A percentile compares a stretch with the other conserved stretches of the same genome.
These are phyloP conservation scores for Agarophyton chilense DNA, from an alignment of 23 red algal species.

Conservation along the genomic window DNA sequence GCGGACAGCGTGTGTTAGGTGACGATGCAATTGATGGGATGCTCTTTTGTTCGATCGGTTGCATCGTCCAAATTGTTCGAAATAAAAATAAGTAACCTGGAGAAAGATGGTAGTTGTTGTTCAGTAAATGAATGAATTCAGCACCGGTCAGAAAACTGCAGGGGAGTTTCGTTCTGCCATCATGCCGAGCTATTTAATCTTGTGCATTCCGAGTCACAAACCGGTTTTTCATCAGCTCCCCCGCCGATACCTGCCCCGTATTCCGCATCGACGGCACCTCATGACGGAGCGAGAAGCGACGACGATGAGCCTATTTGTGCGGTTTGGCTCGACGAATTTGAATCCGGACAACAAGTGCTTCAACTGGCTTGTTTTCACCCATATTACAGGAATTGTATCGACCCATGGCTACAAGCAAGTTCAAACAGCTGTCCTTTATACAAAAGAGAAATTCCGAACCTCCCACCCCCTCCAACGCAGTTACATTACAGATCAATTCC, in stretches of 20 bases:
- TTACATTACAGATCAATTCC: conserved; percentile 67
- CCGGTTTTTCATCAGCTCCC: background rate
- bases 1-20: too few species aligned
- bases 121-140: too few species aligned
- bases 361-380: conserved; percentile 83
- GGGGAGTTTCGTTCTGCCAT: too few species aligned
- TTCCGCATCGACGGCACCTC: conserved; percentile 8
- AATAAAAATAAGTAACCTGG: too few species aligned
- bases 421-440: conserved; percentile 87
- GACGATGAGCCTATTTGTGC: conserved; percentile 72
- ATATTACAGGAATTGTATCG: conserved; percentile 91
- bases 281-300: conserved; percentile 39
- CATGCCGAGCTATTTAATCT: background rate
- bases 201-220: background rate
- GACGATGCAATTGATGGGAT: too few species aligned
- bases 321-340: conserved; percentile 88
- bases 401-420: conserved; percentile 95
- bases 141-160: too few species aligned
- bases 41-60: too few species aligned
- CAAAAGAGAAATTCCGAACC: conserved; percentile 80
- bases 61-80: too few species aligned
- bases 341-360: conserved; percentile 78
- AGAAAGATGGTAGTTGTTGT: too few species aligned
- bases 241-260: background rate
- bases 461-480: conserved; percentile 75